Evolutionary conservation across 2,329 filamentous ascomycete species (phyloP), one percentile per base, ranked within the genome.

Genomic region (Byssochlamys sp.): DNA sequence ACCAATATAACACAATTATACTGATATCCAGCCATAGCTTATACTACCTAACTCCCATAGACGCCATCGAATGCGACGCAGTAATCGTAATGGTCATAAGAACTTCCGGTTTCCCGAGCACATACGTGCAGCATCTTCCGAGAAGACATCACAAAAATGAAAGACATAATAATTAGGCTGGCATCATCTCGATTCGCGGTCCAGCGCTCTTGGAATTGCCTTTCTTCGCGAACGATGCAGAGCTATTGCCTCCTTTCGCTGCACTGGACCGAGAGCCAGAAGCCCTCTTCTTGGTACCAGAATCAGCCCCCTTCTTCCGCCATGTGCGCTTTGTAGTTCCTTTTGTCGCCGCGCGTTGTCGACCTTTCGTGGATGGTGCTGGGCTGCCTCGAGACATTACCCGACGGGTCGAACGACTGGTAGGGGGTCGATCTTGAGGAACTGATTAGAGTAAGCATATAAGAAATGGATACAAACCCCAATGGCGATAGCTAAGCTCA

Each of bases 111-210:
- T n/a, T 19, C 9, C 39, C n/a, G 19, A 45, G 12, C 12, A 24
- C 5, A 45, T n/a, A 45, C 39, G 19, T n/a, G 39, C 39, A 7
- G 19, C 7, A 14, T 10, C 10, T 26, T 14, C 24, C 49, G n/a
- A 2, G 27, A 51, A 51, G 11, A 26, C 11, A 26, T 24, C 10
- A 28, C 24, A 51, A 19, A 50, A 51, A 51, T 14, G 25, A 28
- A 26, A 26, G n/a, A 28, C 2, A 51, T 51, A 29, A 35, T 19
- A 50, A 55, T 71, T 61, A 74, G 33, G 71, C 61, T 48, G 72
- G 72, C 72, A 74, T 74, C 69, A 73, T 71, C 59, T 66, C 70
- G 62, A 74, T 74, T 25, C 62, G 61, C 48, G 65, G 57, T 28
- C 65, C 61, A 19, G 71, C 61, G 9, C 55, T 7, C 57, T 66